These are phyloP conservation scores for Psidium guajava DNA, from an alignment of 345 rosid species.

Conservation along the genomic window DNA sequence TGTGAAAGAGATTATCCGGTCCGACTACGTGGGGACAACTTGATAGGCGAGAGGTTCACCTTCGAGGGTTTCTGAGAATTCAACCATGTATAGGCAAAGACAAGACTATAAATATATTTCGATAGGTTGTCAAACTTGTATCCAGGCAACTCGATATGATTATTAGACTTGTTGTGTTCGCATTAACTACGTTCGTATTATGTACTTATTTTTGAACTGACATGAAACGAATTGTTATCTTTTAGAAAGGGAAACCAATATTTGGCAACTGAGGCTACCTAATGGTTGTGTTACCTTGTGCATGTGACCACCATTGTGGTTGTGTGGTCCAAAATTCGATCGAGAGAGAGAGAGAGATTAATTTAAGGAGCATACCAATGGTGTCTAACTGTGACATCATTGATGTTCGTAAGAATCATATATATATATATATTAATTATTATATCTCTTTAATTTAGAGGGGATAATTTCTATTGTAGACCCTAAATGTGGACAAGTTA, in stretches of 20 bases:
- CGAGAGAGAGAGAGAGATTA: not conserved
- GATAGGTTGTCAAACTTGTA: not conserved
- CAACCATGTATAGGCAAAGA: not conserved
- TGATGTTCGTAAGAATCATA: not conserved
- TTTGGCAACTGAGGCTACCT: too few relatives aligned
- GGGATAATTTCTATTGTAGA: not conserved
- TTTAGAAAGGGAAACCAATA: not conserved
- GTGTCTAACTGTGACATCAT: not conserved
- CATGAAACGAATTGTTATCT: not conserved
- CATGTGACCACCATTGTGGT: not conserved
- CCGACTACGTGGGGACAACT: not conserved
- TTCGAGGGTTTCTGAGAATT: not conserved
- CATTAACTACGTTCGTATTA: not conserved
- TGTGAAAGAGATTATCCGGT: not conserved
- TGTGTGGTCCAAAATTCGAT: not conserved
- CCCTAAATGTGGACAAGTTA: not conserved
- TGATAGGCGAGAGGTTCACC: not conserved
- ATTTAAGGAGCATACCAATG: not conserved
- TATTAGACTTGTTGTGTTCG: not conserved
- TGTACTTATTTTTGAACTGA: not conserved
- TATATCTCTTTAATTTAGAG: not conserved
- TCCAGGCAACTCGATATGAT: fast-evolving
- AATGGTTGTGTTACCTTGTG: not conserved
- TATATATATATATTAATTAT: not conserved
- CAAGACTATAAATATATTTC: not conserved